Conservation (phyloP, 2,329 filamentous ascomycete species). For the Ophiostoma pallidulum region DNA sequence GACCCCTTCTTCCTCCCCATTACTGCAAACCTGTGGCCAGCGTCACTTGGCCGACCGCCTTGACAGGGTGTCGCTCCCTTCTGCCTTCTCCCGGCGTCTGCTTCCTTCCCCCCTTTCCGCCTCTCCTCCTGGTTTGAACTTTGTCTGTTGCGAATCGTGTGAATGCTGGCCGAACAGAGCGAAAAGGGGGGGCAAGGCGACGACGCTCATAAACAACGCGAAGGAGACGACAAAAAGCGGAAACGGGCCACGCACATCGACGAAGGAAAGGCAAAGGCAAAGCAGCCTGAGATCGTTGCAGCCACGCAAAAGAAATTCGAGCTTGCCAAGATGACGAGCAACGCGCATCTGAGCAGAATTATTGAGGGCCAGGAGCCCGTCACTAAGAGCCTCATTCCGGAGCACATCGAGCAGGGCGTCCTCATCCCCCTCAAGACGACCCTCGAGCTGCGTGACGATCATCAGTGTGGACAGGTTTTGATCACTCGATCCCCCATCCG, state of each 20-base stretch:
- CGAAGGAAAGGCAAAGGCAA: not conserved
- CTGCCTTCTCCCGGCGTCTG: not conserved
- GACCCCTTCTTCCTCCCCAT: constrained; percentile 10
- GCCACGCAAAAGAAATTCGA: constrained; percentile 7
- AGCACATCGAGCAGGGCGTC: constrained; percentile 35
- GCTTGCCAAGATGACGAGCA: constrained; percentile 15
- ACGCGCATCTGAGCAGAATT: constrained; percentile 13
- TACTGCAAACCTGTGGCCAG: not conserved
- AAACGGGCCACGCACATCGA: constrained; percentile 1
- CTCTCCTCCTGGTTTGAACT: not conserved
- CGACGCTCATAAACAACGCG: constrained; percentile 5
- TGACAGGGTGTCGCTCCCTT: constrained; percentile 8
- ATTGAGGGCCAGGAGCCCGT: constrained; percentile 25
- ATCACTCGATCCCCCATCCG: constrained; percentile 64
- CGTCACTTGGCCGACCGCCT: constrained; percentile 12
- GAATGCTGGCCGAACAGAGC: constrained; percentile 9
- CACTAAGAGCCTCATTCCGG: constrained; percentile 24
- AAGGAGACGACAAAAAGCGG: constrained; percentile 12
- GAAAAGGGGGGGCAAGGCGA: constrained; percentile 9
- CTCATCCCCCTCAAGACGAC: constrained; percentile 56
- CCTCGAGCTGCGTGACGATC: constrained; percentile 51
- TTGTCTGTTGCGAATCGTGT: constrained; percentile 1
- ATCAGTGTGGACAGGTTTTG: constrained; percentile 52
- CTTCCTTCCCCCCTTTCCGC: not conserved
- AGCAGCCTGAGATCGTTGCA: not conserved